Evolutionary conservation across 768 basidiomycete species (phyloP), one percentile per base, ranked within the genome.

Genomic region (Sistotremastrum suecicum): DNA sequence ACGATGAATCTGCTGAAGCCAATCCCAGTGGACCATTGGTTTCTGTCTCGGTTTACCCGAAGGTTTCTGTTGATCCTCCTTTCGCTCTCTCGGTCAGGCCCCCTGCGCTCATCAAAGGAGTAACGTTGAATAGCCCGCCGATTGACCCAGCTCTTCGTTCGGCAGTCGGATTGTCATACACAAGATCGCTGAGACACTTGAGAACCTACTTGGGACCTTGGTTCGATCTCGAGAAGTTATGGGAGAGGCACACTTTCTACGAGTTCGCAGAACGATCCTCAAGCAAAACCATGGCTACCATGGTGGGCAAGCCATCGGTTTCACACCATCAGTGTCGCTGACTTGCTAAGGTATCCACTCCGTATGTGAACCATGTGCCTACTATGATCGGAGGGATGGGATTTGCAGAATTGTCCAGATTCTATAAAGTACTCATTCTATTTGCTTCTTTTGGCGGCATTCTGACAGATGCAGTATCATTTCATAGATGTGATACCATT

Each of bases 341-440:
- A 45, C 8, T 50, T 34, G 43, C 11, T 32, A 36, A 67, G 69
- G 65, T 69, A 11, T 39, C 56, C 8, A 60, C 64, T 12, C 67
- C 66, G 12, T 71, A 68, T 47, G 66, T 67, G 20, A 66, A 63
- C 44, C 63, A 62, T 44, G 54, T 65, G 12, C 55, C 72, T 7
- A 72, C 70, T 5, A 58, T 71, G 61, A 72, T 66, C 3, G 71
- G 72, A 12, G 71, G 68, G 11, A 58, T 69, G 12, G 71, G 67
- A 3, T 56, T 62, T 37, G 55, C 62, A n/a, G 62, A 66, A 5
- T 53, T 71, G 10, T 60, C 65, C 11, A 62, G 63, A n/a, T 71
- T 72, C 53, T 74, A 72, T 55, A 67, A 67, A 58, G 64, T 63
- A 30, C 33, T 31, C 31, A 4, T n/a, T 12, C n/a, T 34, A 35